A percentile compares a stretch with the other conserved stretches of the same genome.
Evolutionary conservation across 1,284 basidiomycete species (phyloP).

Genomic region (Ustilago vetiveriae): DNA sequence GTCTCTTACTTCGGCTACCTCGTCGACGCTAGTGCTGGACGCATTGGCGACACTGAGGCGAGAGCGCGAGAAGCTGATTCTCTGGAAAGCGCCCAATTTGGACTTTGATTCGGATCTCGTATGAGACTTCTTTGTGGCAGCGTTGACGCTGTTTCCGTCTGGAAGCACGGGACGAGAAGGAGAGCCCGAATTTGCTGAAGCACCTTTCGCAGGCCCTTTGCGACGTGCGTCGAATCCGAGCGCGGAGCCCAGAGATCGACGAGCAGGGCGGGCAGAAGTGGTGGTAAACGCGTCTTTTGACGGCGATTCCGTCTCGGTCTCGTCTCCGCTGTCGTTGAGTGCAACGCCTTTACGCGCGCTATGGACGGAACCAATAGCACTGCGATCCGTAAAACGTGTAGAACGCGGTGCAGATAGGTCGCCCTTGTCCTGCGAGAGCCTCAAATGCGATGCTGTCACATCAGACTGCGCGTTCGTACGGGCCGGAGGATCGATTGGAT

Average conservation of each 20-base stretch:
- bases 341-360: neutral
- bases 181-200: neutral
- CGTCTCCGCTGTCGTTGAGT: conserved; percentile 31
- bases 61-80: conserved; percentile 42
- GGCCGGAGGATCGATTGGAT: conserved; percentile 34
- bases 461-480: conserved; percentile 41
- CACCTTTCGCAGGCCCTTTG: neutral
- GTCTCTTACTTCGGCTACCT: neutral
- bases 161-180: neutral
- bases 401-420: neutral
- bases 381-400: neutral
- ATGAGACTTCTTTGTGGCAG: conserved; percentile 3
- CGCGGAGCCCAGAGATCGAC: conserved; percentile 33
- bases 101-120: conserved; percentile 19
- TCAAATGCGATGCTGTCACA: conserved; percentile 5
- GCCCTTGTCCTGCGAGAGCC: conserved; percentile 6
- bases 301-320: conserved; percentile 38
- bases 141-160: neutral
- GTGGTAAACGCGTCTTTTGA: neutral
- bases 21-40: conserved; percentile 25
- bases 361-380: neutral
- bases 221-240: conserved; percentile 23
- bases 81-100: conserved; percentile 29
- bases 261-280: conserved; percentile 2
- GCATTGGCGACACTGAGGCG: conserved; percentile 23